These are phyloP conservation scores for Eucalyptus marginata DNA, from an alignment of 345 rosid genomes.

Conservation along the genomic window DNA sequence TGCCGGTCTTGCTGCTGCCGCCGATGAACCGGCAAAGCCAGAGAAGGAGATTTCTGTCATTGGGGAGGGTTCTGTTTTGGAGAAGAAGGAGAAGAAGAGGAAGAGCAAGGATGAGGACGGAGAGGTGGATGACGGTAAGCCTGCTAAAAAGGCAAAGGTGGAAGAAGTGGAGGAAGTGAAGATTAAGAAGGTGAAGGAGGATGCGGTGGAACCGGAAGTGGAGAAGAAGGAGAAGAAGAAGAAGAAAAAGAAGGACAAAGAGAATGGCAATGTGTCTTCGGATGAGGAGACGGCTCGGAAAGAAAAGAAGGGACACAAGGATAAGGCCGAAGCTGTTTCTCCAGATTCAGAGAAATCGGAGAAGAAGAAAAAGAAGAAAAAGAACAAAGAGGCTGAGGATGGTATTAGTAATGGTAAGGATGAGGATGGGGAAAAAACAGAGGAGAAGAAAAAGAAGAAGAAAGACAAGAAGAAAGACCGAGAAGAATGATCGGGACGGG, in stretches of 20 bases:
- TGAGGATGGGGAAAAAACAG: slow-evolving; percentile 32
- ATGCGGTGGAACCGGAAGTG: slow-evolving; percentile 3
- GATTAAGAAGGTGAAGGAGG: slow-evolving; percentile 17
- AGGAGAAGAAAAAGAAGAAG: slow-evolving; percentile 71
- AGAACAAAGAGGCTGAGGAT: slow-evolving; percentile 40
- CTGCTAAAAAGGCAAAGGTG: slow-evolving; percentile 48
- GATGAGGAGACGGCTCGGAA: slow-evolving; percentile 27
- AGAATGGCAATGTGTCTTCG: slow-evolving; percentile 9
- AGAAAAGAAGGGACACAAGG: slow-evolving; percentile 31
- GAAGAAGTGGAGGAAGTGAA: slow-evolving; percentile 18
- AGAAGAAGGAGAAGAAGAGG: slow-evolving; percentile 23
- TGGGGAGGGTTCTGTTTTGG: slow-evolving; percentile 2
- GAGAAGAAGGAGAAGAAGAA: slow-evolving; percentile 42
- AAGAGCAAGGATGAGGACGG: not conserved
- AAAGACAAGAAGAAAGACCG: slow-evolving; percentile 46
- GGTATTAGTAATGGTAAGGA: slow-evolving; percentile 13
- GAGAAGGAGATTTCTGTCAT: not conserved
- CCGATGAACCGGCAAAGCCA: slow-evolving; percentile 12
- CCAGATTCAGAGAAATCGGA: slow-evolving; percentile 33
- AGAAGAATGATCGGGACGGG: slow-evolving; percentile 3
- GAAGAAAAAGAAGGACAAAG: slow-evolving; percentile 41
- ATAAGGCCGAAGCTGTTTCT: slow-evolving; percentile 15
- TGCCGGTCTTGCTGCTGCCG: slow-evolving; percentile 63
- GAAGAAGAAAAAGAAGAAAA: slow-evolving; percentile 73
- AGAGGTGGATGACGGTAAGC: slow-evolving; percentile 11